phyloP scores from a whole-genome alignment of 2,329 filamentous ascomycete genomes.

The Claviceps quebecensis region DNA sequence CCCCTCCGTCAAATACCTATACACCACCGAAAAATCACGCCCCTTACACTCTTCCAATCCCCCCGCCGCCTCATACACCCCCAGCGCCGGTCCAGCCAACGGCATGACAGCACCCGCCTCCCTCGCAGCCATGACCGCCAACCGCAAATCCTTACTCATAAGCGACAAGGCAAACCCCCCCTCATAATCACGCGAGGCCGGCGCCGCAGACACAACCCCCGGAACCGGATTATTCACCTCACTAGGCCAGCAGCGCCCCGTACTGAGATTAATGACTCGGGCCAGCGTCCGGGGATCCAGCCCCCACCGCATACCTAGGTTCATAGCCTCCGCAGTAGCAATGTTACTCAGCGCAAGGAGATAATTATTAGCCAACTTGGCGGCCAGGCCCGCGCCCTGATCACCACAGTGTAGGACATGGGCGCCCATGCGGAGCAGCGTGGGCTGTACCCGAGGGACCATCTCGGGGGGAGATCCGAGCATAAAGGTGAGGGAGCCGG shows the following conservation, averaged over 20 bases:
- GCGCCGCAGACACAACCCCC: constrained; percentile 64
- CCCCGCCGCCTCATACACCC: constrained; percentile 56
- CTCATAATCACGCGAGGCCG: constrained; percentile 60
- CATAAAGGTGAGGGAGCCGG: constrained; percentile 91
- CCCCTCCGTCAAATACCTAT: constrained; percentile 51
- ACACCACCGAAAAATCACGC: constrained; percentile 71
- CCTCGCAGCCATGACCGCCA: constrained; percentile 58
- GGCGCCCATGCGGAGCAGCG: constrained; percentile 72
- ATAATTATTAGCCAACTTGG: constrained; percentile 96
- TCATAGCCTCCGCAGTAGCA: constrained; percentile 52
- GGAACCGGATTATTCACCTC: constrained; percentile 92
- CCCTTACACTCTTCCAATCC: constrained; percentile 47
- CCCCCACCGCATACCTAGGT: constrained; percentile 46
- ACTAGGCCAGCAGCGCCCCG: constrained; percentile 90
- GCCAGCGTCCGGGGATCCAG: constrained; percentile 54
- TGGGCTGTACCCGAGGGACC: constrained; percentile 49
- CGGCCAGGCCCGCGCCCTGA: constrained; percentile 75
- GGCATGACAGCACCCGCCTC: constrained; percentile 53
- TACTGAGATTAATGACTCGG: constrained; percentile 82
- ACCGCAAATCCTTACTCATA: constrained; percentile 67
- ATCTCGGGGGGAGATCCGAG: constrained; percentile 55
- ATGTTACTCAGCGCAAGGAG: constrained; percentile 87
- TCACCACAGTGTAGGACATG: constrained; percentile 74
- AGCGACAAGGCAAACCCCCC: constrained; percentile 66
- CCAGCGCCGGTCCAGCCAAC: constrained; percentile 46